Evolutionary conservation across 371 early-diverging fungal species (phyloP).

Genomic region (Saksenaea oblongispora): DNA sequence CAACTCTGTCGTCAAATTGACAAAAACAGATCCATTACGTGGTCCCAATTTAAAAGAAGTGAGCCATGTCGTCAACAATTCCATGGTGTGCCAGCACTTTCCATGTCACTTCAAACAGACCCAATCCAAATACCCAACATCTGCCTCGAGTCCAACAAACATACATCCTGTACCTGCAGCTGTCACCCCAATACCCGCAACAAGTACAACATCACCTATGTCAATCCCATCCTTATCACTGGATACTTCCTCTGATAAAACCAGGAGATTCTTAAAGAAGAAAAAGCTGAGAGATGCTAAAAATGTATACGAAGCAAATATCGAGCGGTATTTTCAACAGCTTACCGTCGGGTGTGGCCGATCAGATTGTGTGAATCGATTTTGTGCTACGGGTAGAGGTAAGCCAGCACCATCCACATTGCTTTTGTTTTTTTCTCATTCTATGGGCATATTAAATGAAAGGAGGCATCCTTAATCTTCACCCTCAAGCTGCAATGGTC

Average conservation of each 20-base stretch:
- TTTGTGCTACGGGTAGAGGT: conserved; percentile 48
- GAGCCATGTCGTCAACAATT: not conserved
- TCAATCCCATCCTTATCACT: conserved; percentile 1
- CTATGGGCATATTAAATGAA: conserved; percentile 1
- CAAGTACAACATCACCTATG: conserved; percentile 9
- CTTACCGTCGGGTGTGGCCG: conserved; percentile 43
- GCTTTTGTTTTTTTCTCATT: conserved; percentile 5
- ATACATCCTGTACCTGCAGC: conserved; percentile 2
- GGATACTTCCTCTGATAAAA: conserved; percentile 1
- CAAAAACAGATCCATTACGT: not conserved
- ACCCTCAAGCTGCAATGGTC: conserved; percentile 48
- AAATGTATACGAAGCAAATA: conserved; percentile 32
- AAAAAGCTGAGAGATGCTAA: conserved; percentile 37
- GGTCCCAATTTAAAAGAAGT: not conserved
- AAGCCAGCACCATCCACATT: conserved; percentile 3
- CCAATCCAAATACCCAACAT: not conserved
- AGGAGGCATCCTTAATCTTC: conserved; percentile 42
- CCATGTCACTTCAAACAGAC: conserved; percentile 9
- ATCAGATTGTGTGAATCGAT: conserved; percentile 37
- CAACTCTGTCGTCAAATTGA: not conserved
- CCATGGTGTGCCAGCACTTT: conserved; percentile 14
- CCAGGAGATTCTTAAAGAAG: conserved; percentile 19
- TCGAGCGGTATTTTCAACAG: conserved; percentile 44
- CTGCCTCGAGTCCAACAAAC: not conserved
- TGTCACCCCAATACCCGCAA: not conserved